Conservation (phyloP, 2,329 filamentous ascomycete species). For the Zymoseptoria crescenta region DNA sequence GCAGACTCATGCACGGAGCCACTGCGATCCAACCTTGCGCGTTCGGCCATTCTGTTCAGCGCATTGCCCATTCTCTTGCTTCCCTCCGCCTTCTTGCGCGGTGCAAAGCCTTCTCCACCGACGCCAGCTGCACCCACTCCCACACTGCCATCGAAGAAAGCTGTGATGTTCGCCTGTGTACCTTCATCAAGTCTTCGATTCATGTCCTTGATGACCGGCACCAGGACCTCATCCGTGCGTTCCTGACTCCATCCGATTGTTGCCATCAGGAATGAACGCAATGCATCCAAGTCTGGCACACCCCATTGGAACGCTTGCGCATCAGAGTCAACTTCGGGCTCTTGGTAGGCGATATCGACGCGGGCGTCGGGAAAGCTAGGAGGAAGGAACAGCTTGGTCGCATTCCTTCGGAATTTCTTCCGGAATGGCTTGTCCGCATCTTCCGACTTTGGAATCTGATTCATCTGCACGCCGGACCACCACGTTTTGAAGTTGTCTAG, state of each 20-base stretch:
- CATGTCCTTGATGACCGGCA: constrained; percentile 94
- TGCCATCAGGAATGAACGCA: constrained; percentile 76
- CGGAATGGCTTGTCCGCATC: constrained; percentile 59
- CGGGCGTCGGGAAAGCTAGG: constrained; percentile 67
- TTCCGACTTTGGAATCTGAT: constrained; percentile 51
- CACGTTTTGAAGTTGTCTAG: constrained; percentile 76
- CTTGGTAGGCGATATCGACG: constrained; percentile 74
- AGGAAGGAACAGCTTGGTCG: constrained; percentile 78
- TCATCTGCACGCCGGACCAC: constrained; percentile 72
- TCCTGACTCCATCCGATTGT: constrained; percentile 92
- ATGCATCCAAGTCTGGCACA: constrained; percentile 79
- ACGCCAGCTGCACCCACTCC: constrained; percentile 50
- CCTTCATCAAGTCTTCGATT: constrained; percentile 81
- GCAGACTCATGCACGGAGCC: neutral
- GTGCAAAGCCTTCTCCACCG: constrained; percentile 57
- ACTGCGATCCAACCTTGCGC: constrained; percentile 35
- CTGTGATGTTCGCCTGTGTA: constrained; percentile 93
- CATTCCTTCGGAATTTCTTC: constrained; percentile 79
- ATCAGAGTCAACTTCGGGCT: constrained; percentile 76
- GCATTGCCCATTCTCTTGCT: constrained; percentile 73
- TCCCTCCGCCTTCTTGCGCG: constrained; percentile 55
- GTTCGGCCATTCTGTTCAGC: constrained; percentile 57
- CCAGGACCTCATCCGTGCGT: constrained; percentile 86
- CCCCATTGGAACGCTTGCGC: constrained; percentile 87
- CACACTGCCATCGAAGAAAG: constrained; percentile 71